Conservation (phyloP, 2,329 filamentous ascomycete genomes). For the Westerdykella sp. region DNA sequence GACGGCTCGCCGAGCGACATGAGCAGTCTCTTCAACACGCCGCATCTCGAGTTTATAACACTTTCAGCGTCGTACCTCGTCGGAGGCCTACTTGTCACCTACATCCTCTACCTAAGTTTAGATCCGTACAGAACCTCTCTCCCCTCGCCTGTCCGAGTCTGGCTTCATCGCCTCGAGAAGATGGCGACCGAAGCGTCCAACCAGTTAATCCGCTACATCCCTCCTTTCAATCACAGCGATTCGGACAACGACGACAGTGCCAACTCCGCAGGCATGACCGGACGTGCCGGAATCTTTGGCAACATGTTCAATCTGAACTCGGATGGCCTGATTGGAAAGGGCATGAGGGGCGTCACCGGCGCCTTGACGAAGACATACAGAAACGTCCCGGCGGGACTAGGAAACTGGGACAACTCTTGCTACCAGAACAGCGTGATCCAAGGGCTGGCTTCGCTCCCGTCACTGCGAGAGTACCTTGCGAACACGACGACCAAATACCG, state of each 20-base stretch:
- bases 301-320: constrained; percentile 36
- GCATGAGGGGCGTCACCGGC: constrained; percentile 31
- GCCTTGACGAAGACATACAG: constrained; percentile 28
- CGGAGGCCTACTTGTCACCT: constrained; percentile 16
- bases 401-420: constrained; percentile 92
- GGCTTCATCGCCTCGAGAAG: constrained; percentile 45
- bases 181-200: constrained; percentile 10
- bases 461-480: constrained; percentile 60
- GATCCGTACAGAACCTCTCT: constrained; percentile 20
- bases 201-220: constrained; percentile 3
- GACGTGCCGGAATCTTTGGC: constrained; percentile 17
- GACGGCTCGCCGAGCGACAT: neutral
- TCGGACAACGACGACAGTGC: constrained; percentile 9
- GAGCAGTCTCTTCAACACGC: too few species aligned
- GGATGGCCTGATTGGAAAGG: constrained; percentile 31
- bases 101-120: constrained; percentile 24
- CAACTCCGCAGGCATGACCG: constrained; percentile 15
- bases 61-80: constrained; percentile 25
- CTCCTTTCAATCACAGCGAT: neutral
- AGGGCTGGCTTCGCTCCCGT: constrained; percentile 64
- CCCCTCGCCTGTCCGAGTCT: constrained; percentile 34
- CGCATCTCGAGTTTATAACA: constrained; percentile 17
- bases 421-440: constrained; percentile 97
- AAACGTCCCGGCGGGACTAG: constrained; percentile 56
- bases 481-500: constrained; percentile 27